Percentiles rank a stretch among this genome's conserved stretches.
phyloP scores from a whole-genome alignment of 2,329 filamentous ascomycete species.

The Scorias spongiosa region DNA sequence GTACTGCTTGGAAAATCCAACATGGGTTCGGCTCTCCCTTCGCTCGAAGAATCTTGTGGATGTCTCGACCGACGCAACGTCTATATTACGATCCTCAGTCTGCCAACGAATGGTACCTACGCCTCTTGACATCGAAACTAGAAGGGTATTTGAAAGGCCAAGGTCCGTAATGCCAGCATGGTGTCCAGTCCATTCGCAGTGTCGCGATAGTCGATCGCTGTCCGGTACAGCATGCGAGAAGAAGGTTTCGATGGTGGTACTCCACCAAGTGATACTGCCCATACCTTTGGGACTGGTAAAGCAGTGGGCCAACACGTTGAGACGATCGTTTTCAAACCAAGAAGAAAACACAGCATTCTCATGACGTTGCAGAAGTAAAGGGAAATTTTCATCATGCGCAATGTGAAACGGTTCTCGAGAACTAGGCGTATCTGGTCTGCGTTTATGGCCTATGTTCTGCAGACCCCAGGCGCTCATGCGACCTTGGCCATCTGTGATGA shows the following conservation, averaged over 20 bases:
- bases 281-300: slow-evolving; percentile 39
- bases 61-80: neutral
- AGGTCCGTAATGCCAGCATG: neutral
- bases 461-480: slow-evolving; percentile 86
- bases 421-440: slow-evolving; percentile 24
- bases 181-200: neutral
- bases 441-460: slow-evolving; percentile 65
- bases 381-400: slow-evolving; percentile 53
- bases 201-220: slow-evolving; percentile 4
- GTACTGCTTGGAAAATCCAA: neutral
- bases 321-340: slow-evolving; percentile 15
- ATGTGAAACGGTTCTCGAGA: slow-evolving; percentile 67
- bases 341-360: slow-evolving; percentile 10
- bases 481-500: slow-evolving; percentile 70
- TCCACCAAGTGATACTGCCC: slow-evolving; percentile 68
- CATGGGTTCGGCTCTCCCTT: neutral
- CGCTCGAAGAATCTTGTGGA: neutral
- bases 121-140: neutral
- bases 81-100: neutral
- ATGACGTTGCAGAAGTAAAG: slow-evolving; percentile 5
- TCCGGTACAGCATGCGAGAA: slow-evolving; percentile 46
- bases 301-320: slow-evolving; percentile 56
- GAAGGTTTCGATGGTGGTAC: slow-evolving; percentile 61
- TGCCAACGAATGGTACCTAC: neutral
- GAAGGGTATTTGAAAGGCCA: neutral